A percentile compares a stretch with the other conserved stretches of the same genome.
phyloP scores from a whole-genome alignment of 306 rosid species.

The Malus sieversii region DNA sequence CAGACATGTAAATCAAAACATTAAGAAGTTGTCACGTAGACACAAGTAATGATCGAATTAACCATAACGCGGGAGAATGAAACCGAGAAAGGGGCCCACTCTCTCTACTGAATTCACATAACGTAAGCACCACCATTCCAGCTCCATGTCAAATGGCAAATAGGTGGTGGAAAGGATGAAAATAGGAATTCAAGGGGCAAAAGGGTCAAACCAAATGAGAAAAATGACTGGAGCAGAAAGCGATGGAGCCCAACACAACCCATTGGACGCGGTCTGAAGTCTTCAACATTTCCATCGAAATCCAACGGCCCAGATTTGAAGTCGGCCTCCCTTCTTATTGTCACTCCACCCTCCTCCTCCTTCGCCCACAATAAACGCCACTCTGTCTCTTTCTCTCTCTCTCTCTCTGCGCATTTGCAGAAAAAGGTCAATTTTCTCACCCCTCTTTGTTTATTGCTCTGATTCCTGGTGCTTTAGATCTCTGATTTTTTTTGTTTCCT shows the following conservation, averaged over 20 bases:
- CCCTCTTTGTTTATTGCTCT: not conserved
- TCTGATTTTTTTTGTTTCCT: not conserved
- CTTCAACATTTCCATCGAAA: not conserved
- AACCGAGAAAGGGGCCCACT: too few relatives aligned
- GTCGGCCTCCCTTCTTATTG: conserved; percentile 13
- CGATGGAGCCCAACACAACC: conserved; percentile 4
- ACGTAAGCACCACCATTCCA: too few relatives aligned
- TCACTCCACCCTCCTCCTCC: conserved; percentile 11
- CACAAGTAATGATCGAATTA: too few relatives aligned
- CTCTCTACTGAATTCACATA: too few relatives aligned
- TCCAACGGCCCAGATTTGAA: conserved; percentile 53
- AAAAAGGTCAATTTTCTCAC: conserved; percentile 28
- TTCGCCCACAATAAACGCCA: not conserved
- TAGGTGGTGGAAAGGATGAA: not conserved
- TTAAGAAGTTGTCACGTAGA: too few relatives aligned
- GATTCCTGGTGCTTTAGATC: not conserved
- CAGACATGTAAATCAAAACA: rapidly evolving
- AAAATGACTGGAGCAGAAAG: conserved; percentile 14
- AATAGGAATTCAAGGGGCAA: not conserved
- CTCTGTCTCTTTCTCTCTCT: not conserved
- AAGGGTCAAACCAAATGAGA: not conserved
- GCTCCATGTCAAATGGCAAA: too few relatives aligned
- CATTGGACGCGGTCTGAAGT: conserved; percentile 24
- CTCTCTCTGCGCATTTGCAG: conserved; percentile 15
- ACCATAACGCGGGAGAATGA: too few relatives aligned